Conservation (phyloP, 2,329 filamentous ascomycete species). For the Neodidymelliopsis sp. region DNA sequence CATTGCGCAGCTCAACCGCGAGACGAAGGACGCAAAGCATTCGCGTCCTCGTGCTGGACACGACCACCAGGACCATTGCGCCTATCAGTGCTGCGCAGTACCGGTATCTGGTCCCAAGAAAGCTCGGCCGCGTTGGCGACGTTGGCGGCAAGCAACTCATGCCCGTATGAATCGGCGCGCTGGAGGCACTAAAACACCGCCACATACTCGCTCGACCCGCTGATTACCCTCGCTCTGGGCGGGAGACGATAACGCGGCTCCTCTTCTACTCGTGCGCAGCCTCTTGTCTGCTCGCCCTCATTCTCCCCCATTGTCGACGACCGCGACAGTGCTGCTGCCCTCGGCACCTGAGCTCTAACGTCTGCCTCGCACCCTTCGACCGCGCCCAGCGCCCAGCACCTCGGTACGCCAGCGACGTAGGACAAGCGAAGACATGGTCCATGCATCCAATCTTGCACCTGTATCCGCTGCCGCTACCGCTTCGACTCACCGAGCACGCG, state of each 20-base stretch:
- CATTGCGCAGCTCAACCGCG: neutral
- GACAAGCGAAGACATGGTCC: constrained; percentile 46
- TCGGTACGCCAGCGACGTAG: constrained; percentile 40
- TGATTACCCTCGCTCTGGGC: constrained; percentile 14
- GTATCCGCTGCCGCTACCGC: constrained; percentile 29
- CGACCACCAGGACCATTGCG: constrained; percentile 6
- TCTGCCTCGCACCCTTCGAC: constrained; percentile 2
- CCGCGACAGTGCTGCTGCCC: constrained; percentile 9
- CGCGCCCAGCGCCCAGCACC: constrained; percentile 21
- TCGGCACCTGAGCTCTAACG: constrained; percentile 5
- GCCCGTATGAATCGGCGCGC: constrained; percentile 8
- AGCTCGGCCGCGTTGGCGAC: constrained; percentile 17
- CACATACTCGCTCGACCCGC: constrained; percentile 20
- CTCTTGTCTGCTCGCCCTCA: constrained; percentile 3
- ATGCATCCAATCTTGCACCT: constrained; percentile 34
- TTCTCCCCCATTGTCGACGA: constrained; percentile 6
- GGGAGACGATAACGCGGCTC: constrained; percentile 20
- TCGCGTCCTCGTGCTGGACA: constrained; percentile 4
- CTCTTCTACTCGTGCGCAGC: constrained; percentile 13
- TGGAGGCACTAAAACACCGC: constrained; percentile 17
- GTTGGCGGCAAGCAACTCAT: constrained; percentile 13
- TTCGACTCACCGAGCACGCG: constrained; percentile 38
- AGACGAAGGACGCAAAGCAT: neutral
- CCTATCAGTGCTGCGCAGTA: constrained; percentile 17
- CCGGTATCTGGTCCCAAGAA: constrained; percentile 15